A percentile compares a stretch with the other conserved stretches of the same genome.
Conservation (phyloP, 306 rosid genomes). For the Crotalaria pallida region DNA sequence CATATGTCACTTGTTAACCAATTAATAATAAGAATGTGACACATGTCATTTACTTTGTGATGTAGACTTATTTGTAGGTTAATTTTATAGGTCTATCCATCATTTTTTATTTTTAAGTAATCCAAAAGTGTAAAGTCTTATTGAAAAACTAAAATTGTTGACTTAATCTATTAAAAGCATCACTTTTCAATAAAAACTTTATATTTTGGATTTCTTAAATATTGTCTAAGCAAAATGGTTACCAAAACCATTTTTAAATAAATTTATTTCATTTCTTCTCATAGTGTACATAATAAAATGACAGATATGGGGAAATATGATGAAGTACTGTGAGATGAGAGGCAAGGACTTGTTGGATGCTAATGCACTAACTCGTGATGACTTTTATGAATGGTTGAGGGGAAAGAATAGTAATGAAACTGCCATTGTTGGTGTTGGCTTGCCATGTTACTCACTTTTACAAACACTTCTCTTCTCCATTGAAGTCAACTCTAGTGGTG, state of each 20-base stretch:
- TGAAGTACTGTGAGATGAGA: conserved; percentile 58
- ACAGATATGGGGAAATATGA: conserved; percentile 74
- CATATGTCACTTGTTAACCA: too few relatives aligned
- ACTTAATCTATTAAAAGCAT: too few relatives aligned
- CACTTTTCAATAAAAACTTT: too few relatives aligned
- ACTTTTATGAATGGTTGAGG: conserved; percentile 57
- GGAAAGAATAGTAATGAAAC: conserved; percentile 47
- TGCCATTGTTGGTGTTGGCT: conserved; percentile 50
- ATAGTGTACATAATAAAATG: conserved; percentile 4
- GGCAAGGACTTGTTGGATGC: conserved; percentile 73
- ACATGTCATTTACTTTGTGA: too few relatives aligned
- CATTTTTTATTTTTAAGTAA: too few relatives aligned
- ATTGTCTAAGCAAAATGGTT: too few relatives aligned
- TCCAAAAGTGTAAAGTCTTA: too few relatives aligned
- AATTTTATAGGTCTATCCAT: too few relatives aligned
- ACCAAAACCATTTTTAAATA: neutral
- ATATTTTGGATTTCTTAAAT: too few relatives aligned
- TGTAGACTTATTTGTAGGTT: too few relatives aligned
- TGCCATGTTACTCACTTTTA: conserved; percentile 72
- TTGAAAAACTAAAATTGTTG: too few relatives aligned
- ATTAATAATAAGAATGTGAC: too few relatives aligned
- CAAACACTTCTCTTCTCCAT: conserved; percentile 60
- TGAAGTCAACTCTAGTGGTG: conserved; percentile 59
- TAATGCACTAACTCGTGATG: conserved; percentile 38
- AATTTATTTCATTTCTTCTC: neutral